Base-by-base conservation (phyloP, 257 asterid species). In the Anisodus tanguticus region DNA sequence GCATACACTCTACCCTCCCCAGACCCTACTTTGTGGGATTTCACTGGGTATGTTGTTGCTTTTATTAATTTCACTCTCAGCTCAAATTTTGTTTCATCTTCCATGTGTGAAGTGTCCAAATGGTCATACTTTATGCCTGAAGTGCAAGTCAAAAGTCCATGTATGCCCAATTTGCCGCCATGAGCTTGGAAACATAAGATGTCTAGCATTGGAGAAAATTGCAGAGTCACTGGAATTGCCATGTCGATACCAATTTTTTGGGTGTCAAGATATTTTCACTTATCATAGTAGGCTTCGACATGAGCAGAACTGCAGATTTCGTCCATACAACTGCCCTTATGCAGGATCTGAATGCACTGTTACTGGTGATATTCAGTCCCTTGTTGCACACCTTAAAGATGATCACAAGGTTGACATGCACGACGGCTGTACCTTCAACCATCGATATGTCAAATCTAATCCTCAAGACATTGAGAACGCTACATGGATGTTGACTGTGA, bases 351-450 rank as follows among this genome's bases (percentile, higher is more conserved):
- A 86, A n/a, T 87, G 90, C 85, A 58, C 84, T 12, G 51, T 83
- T 60, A 85, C 88, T 49, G 91, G 88, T 74, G 84, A 85, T 66
- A 86, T 86, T 74, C 72, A 83, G 12, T 82, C 55, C 79, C 91
- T 89, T 26, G 89, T 86, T 68, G 54, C 83, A 13, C 90, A 89
- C 80, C 89, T 89, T 64, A 86, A 84, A 82, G 83, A 86, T 39
- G 88, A 89, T 84, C 91, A 89, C 82, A 87, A 87, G 83, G 90
- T 86, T 62, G 91, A 89, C 83, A 86, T 87, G 90, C 90, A 89
- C 35, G 64, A 84, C 8, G 89, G 90, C 8, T 82, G 83, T 83
- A 86, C 91, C 82, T 89, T 89, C 86, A 87, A 87, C 83, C 91
- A 89, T 66, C 87, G 91, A 6, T 89, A 89, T 83, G 89, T 87